These are phyloP conservation scores for Ceratocystis variospora DNA, from an alignment of 2,329 filamentous ascomycete genomes.

Conservation along the genomic window DNA sequence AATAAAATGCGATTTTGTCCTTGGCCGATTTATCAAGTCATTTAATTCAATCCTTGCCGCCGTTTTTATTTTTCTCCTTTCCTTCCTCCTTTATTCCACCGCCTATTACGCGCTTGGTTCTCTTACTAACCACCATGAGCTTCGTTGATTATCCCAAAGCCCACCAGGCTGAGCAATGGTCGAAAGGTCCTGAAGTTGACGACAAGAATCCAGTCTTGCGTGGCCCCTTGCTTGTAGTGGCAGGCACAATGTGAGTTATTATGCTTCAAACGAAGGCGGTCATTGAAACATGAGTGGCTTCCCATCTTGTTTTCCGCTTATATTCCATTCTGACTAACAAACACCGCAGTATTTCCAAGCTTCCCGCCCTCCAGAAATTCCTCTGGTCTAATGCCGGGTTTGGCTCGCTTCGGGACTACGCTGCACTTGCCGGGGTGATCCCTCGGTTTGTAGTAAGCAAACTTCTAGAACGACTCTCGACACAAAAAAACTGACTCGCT, in stretches of 20 bases:
- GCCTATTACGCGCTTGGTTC: slow-evolving; percentile 2
- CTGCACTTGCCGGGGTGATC: slow-evolving; percentile 6
- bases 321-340: neutral
- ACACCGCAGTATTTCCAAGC: neutral
- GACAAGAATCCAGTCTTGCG: slow-evolving; percentile 57
- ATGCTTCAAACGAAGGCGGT: neutral
- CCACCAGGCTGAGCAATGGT: slow-evolving; percentile 27
- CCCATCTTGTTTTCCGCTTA: neutral
- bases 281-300: neutral
- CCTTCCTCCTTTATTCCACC: neutral
- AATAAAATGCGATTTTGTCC: neutral
- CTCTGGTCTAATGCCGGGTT: slow-evolving; percentile 19
- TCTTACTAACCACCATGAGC: slow-evolving; percentile 1
- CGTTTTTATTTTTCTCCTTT: neutral
- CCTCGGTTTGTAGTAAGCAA: slow-evolving; percentile 17
- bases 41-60: neutral
- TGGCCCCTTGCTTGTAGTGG: slow-evolving; percentile 48
- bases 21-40: neutral
- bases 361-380: slow-evolving; percentile 10
- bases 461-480: slow-evolving; percentile 15
- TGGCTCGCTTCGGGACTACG: slow-evolving; percentile 14
- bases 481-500: neutral
- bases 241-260: slow-evolving; percentile 43
- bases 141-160: slow-evolving; percentile 34
- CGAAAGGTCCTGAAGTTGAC: slow-evolving; percentile 26